A percentile compares a stretch with the other conserved stretches of the same genome.
Evolutionary conservation across 1,284 basidiomycete species (phyloP).

Genomic region (Cryptococcus sp.): DNA sequence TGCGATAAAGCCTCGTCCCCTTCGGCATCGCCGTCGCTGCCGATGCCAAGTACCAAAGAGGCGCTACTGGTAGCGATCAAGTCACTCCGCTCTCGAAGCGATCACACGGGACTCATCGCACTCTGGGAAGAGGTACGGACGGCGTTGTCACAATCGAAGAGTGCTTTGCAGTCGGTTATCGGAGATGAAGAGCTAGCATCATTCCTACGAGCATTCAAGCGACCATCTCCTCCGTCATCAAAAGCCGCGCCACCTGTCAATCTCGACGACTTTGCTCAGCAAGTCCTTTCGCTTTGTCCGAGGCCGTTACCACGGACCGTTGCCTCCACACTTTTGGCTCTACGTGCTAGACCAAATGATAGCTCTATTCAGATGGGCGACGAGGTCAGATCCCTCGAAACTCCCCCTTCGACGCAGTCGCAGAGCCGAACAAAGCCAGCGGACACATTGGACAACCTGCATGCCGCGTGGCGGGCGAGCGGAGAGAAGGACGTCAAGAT

Average conservation of each 20-base stretch:
- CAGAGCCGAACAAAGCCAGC: neutral
- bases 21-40: neutral
- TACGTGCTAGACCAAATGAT: conserved; percentile 14
- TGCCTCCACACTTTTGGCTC: conserved; percentile 14
- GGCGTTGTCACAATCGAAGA: neutral
- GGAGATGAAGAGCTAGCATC: conserved; percentile 1
- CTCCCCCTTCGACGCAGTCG: too few species aligned
- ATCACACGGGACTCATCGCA: neutral
- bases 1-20: neutral
- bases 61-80: neutral
- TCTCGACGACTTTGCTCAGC: neutral
- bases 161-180: neutral
- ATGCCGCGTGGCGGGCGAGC: conserved; percentile 33
- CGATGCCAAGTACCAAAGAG: neutral
- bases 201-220: conserved; percentile 14
- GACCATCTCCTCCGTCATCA: neutral
- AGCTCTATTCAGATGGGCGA: conserved; percentile 4
- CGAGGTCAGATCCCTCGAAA: conserved; percentile 17
- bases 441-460: conserved; percentile 20
- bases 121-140: neutral
- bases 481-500: conserved; percentile 42
- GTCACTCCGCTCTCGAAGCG: neutral
- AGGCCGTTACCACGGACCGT: conserved; percentile 11
- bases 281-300: conserved; percentile 8
- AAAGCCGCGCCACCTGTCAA: neutral